A percentile compares a stretch with the other conserved stretches of the same genome.
These are phyloP conservation scores for Podaxis carcinomalis DNA, from an alignment of 768 basidiomycete species.

Conservation along the genomic window DNA sequence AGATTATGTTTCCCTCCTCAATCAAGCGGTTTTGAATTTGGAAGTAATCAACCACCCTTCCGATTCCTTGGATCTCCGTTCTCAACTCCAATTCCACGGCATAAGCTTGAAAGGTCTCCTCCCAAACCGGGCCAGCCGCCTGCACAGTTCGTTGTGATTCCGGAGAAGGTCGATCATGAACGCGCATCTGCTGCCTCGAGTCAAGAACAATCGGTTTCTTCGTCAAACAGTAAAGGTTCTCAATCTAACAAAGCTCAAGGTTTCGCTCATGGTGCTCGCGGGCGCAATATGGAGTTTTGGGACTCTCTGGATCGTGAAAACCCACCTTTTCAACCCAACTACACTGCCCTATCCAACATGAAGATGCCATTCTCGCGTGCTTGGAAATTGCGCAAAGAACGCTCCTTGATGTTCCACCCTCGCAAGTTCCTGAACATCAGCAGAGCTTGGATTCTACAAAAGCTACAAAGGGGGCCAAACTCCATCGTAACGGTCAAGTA, in stretches of 20 bases:
- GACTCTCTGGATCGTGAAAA: conserved; percentile 39
- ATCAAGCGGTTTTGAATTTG: neutral
- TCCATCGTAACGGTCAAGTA: conserved; percentile 26
- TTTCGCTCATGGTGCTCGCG: conserved; percentile 6
- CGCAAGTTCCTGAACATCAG: conserved; percentile 27
- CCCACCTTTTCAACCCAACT: conserved; percentile 8
- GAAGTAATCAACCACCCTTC: neutral
- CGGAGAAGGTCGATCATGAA: neutral
- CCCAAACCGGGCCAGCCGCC: neutral
- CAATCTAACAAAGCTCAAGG: neutral
- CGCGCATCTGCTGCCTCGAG: neutral
- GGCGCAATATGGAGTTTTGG: conserved; percentile 36
- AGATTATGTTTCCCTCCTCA: neutral
- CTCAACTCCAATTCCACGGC: conserved; percentile 12
- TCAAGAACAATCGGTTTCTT: neutral
- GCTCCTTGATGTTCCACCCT: conserved; percentile 26
- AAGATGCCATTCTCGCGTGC: conserved; percentile 22
- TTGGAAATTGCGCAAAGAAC: conserved; percentile 34
- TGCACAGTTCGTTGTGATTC: neutral
- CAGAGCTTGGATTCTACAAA: conserved; percentile 32
- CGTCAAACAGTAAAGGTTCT: neutral
- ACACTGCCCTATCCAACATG: conserved; percentile 18
- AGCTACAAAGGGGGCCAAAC: conserved; percentile 30
- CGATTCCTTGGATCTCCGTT: conserved; percentile 11
- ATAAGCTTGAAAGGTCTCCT: neutral